These are phyloP conservation scores for Annona cherimola DNA, from an alignment of 164 flowering plant genomes.

Conservation along the genomic window DNA sequence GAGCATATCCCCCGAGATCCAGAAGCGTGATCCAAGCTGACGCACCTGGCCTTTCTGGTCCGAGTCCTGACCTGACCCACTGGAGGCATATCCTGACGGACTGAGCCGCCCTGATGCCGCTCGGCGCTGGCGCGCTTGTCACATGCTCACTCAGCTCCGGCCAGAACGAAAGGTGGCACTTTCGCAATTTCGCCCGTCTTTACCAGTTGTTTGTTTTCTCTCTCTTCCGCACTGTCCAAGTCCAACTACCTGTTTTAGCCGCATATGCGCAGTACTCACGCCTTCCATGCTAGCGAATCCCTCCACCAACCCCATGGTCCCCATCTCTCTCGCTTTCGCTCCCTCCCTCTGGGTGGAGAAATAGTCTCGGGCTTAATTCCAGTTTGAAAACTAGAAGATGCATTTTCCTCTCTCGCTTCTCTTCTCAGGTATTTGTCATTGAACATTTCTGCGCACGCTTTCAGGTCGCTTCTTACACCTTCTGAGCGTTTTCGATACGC, in stretches of 20 bases:
- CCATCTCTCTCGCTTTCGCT: not conserved
- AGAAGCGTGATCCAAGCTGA: no score
- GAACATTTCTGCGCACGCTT: not conserved
- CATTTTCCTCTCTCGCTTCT: not conserved
- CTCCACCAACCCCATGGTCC: not conserved
- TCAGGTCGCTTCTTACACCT: not conserved
- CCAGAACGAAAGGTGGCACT: not conserved
- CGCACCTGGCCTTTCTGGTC: no score
- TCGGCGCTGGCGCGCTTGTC: not conserved
- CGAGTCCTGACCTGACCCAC: no score
- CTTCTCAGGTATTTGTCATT: not conserved
- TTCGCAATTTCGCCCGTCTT: not conserved
- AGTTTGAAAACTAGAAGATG: not conserved
- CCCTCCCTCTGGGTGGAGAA: not conserved
- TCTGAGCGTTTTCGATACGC: not conserved
- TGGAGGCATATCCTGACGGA: no score
- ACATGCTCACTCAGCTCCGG: not conserved
- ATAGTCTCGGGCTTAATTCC: not conserved
- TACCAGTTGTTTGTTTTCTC: not conserved
- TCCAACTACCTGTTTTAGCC: slow-evolving; percentile 5
- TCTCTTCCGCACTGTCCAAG: not conserved
- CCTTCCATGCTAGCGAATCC: slow-evolving; percentile 10
- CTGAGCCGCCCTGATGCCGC: no score
- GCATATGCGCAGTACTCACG: slow-evolving; percentile 12
- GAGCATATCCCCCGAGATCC: no score